Percentiles rank a stretch among this genome's conserved stretches.
phyloP scores from a whole-genome alignment of 1,284 basidiomycete genomes.

The Rhodofomes roseus region DNA sequence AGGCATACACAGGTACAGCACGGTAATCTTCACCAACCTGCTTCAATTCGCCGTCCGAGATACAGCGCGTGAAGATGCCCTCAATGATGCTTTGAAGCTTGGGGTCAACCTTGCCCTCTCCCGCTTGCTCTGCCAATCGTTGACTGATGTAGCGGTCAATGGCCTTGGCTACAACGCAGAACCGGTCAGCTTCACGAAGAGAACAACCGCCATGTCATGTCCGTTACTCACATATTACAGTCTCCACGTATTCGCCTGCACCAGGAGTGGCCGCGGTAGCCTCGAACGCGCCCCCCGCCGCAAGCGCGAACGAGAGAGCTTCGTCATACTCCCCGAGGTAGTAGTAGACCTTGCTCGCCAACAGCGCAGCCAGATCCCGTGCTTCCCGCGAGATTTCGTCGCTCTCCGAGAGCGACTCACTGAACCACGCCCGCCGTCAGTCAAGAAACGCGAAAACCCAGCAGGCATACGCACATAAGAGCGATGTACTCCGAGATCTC shows the following conservation, averaged over 20 bases:
- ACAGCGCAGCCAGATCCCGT: conserved; percentile 78
- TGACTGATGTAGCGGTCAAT: conserved; percentile 86
- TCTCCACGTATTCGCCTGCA: conserved; percentile 88
- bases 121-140: conserved; percentile 45
- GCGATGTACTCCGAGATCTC: conserved; percentile 95
- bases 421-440: conserved; percentile 32
- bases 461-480: conserved; percentile 63
- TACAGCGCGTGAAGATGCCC: conserved; percentile 80
- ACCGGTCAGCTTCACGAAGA: not conserved
- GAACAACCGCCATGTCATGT: not conserved
- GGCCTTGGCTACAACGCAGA: conserved; percentile 67
- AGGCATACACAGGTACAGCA: conserved; percentile 2
- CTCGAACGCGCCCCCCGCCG: conserved; percentile 85
- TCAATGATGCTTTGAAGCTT: conserved; percentile 83
- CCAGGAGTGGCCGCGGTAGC: conserved; percentile 59
- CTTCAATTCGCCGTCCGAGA: conserved; percentile 84
- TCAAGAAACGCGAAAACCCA: conserved; percentile 4
- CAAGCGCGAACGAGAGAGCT: conserved; percentile 88
- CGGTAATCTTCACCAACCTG: conserved; percentile 56
- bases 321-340: conserved; percentile 93
- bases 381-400: conserved; percentile 69
- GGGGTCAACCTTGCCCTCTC: conserved; percentile 64
- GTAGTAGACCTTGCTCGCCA: conserved; percentile 95
- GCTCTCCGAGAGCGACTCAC: conserved; percentile 87
- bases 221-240: conserved; percentile 76